A percentile compares a stretch with the other conserved stretches of the same genome.
Evolutionary conservation across 2,329 filamentous ascomycete genomes (phyloP).

Genomic region (Phialemonium atrogriseum): DNA sequence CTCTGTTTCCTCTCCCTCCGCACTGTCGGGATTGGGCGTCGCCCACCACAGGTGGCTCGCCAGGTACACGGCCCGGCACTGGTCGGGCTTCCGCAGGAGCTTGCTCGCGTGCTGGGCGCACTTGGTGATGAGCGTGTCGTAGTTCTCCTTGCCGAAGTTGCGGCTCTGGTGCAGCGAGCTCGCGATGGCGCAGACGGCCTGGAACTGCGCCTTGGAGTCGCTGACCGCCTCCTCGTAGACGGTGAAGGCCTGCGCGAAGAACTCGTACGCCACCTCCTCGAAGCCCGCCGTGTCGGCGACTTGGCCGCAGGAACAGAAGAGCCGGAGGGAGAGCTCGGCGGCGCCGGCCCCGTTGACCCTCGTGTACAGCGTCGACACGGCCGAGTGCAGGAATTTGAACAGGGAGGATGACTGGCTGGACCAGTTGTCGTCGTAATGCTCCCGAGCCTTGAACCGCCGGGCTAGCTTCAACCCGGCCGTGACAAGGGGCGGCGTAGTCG

Average conservation of each 20-base stretch:
- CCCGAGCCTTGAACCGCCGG: conserved; percentile 77
- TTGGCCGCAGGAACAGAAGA: conserved; percentile 89
- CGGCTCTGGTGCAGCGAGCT: conserved; percentile 81
- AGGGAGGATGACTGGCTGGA: conserved; percentile 62
- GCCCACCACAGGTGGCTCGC: conserved; percentile 98
- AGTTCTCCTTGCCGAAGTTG: conserved; percentile 93
- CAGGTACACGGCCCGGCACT: conserved; percentile 92
- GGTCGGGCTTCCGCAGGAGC: conserved; percentile 92
- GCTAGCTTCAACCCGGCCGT: conserved; percentile 87
- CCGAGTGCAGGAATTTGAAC: conserved; percentile 92
- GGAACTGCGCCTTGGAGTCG: conserved; percentile 94
- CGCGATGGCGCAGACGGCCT: conserved; percentile 91
- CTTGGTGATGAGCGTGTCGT: conserved; percentile 97
- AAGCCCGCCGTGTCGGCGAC: conserved; percentile 86
- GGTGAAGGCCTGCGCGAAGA: conserved; percentile 96
- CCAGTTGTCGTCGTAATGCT: conserved; percentile 68
- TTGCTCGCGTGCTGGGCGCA: conserved; percentile 95
- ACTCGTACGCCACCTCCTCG: conserved; percentile 95
- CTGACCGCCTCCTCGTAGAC: conserved; percentile 96
- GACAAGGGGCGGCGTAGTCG: conserved; percentile 86
- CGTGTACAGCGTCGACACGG: conserved; percentile 78
- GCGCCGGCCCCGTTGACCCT: conserved; percentile 70
- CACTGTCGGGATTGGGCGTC: conserved; percentile 67
- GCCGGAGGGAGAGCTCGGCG: conserved; percentile 77
- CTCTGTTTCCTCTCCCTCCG: conserved; percentile 72